phyloP scores from a whole-genome alignment of 352 stramenopile species.

The Detonula confervacea region DNA sequence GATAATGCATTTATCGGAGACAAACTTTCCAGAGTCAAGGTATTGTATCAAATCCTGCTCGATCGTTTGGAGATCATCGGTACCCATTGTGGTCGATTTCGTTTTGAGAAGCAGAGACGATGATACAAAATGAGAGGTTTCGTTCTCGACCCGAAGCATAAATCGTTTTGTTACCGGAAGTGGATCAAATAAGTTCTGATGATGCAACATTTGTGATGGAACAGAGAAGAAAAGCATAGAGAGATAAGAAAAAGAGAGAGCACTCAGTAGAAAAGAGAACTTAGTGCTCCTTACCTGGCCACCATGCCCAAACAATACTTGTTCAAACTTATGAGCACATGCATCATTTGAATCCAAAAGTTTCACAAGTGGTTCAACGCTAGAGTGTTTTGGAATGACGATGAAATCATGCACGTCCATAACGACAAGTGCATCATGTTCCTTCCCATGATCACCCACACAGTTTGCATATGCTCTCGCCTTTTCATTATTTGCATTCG shows the following conservation, averaged over 20 bases:
- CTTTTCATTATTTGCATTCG: not conserved
- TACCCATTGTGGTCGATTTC: not conserved
- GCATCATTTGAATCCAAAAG: not conserved
- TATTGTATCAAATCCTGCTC: slow-evolving; percentile 8
- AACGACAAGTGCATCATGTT: slow-evolving; percentile 16
- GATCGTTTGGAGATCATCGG: not conserved
- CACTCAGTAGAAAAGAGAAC: too few relatives aligned
- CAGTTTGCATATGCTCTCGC: slow-evolving; percentile 26
- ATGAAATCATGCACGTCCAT: slow-evolving; percentile 28
- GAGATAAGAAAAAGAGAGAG: too few relatives aligned
- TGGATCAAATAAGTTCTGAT: slow-evolving; percentile 19
- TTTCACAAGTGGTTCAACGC: not conserved
- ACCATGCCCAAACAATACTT: slow-evolving; percentile 21
- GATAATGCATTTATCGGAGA: slow-evolving; percentile 8
- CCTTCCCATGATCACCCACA: not conserved
- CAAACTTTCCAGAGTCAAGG: not conserved
- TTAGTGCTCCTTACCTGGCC: too few relatives aligned
- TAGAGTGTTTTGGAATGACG: slow-evolving; percentile 3
- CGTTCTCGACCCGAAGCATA: slow-evolving; percentile 13
- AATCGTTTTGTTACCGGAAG: slow-evolving; percentile 33
- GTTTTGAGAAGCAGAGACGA: not conserved
- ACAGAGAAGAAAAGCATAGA: too few relatives aligned
- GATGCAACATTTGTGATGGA: too few relatives aligned
- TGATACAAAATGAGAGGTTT: not conserved
- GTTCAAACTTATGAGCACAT: slow-evolving; percentile 18